phyloP scores from a whole-genome alignment of 2,329 filamentous ascomycete species.

The Lachnellula subtilissima region DNA sequence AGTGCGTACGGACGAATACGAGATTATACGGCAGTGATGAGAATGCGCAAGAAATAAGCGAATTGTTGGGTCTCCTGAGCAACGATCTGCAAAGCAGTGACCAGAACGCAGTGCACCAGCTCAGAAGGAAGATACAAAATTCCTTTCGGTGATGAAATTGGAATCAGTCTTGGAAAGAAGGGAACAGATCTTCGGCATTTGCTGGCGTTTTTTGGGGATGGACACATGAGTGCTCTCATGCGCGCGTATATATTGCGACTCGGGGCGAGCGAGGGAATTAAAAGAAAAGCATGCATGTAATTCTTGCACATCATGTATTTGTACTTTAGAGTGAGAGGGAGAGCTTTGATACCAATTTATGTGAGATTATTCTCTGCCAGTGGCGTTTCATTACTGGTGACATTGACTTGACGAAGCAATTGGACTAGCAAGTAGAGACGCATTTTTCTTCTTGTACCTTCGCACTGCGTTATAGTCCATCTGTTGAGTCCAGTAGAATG shows the following conservation, averaged over 20 bases:
- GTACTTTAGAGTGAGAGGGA: background rate
- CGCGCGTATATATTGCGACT: background rate
- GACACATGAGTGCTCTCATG: background rate
- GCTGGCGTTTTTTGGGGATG: background rate
- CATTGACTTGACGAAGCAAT: no score
- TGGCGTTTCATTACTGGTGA: background rate
- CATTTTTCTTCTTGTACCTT: no score
- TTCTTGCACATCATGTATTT: background rate
- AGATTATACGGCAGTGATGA: conserved; percentile 56
- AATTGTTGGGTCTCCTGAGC: conserved; percentile 41
- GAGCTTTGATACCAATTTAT: background rate
- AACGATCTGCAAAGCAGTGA: conserved; percentile 37
- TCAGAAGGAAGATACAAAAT: conserved; percentile 38
- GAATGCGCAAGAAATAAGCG: conserved; percentile 44
- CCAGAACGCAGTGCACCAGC: conserved; percentile 36
- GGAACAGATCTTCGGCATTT: background rate
- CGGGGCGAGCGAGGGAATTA: background rate
- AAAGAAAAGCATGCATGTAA: background rate
- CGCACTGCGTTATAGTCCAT: no score
- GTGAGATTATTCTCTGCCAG: background rate
- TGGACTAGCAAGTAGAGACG: no score
- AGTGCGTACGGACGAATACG: conserved; percentile 49
- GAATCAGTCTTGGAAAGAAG: background rate
- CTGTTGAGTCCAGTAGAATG: no score
- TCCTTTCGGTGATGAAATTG: conserved; percentile 32